Base-by-base conservation (phyloP, 495 filamentous ascomycete genomes). In the Sporormia fimetaria region DNA sequence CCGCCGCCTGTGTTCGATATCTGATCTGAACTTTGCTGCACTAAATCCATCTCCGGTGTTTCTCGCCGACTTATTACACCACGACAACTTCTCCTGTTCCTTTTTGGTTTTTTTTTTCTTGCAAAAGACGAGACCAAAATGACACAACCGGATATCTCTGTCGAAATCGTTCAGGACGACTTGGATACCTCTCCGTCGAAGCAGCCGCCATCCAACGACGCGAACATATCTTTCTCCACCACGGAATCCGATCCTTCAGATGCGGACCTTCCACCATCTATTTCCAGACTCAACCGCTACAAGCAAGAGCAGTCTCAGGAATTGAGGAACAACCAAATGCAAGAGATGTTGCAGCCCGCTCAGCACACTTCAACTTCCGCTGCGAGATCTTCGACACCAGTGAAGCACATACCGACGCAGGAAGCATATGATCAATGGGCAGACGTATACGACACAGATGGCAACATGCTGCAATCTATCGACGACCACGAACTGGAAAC, bases 401-500 rank as follows among this genome's bases (percentile, higher is more conserved):
- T 66, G 26, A 46, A 55, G 11, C 57, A 58, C 16, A 46, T 67
- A 6, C 42, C 61, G 9, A 69, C 61, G 1, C 33, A 47, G 11
- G 60, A 59, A 21, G 62, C 64, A 14, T 72, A 72, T 34, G 47
- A 66, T 29, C 55, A 51, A 37, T 71, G 67, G 68, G 61, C 64
- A 17, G 34, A 67, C 56, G 63, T 75, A 44, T 85, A 86, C 59
- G 80, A 86, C 53, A 75, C 67, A 27, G 78, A 85, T 43, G 73
- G 73, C 18, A 86, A 84, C 56, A 79, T 83, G 56, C 66, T 86
- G 1, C 81, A 84, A 62, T 68, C 69, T 4, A 64, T 81, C 22
- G 81, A 86, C 52, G 73, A 71, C 22, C 53, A 71, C 25, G 69
- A 78, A 54, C 67, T 82, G 53, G 50, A 47, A 8, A 42, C 53